Conservation (phyloP, 768 basidiomycete species). For the Boletus rubescentipes region DNA sequence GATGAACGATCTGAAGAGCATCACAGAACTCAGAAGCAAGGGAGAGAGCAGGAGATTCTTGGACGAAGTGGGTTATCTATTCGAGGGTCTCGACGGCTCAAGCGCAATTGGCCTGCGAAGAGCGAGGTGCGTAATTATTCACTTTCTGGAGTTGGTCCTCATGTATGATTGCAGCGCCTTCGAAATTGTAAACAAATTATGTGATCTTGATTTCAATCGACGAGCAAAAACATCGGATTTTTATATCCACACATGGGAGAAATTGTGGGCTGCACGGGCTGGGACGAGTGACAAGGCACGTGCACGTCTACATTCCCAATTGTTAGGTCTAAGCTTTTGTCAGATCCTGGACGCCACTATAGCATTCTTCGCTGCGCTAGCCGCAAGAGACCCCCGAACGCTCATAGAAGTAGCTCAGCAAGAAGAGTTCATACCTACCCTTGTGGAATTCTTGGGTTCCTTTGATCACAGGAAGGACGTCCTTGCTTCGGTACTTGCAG, state of each 20-base stretch:
- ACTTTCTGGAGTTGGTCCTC: not conserved
- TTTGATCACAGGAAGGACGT: conserved; percentile 43
- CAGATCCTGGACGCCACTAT: conserved; percentile 68
- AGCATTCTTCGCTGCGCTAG: conserved; percentile 58
- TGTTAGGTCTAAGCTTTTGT: not conserved
- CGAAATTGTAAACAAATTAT: conserved; percentile 73
- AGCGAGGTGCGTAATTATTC: conserved; percentile 51
- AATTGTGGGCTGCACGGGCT: conserved; percentile 56
- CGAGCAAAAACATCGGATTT: conserved; percentile 80
- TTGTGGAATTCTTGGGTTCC: conserved; percentile 43
- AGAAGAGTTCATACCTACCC: conserved; percentile 37
- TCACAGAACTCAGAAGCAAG: conserved; percentile 76
- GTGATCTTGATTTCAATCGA: conserved; percentile 71
- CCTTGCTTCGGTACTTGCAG: conserved; percentile 42
- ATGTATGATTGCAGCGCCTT: conserved; percentile 51
- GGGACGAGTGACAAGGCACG: conserved; percentile 60
- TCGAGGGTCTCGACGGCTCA: conserved; percentile 68
- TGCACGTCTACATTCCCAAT: conserved; percentile 13
- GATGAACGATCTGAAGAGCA: conserved; percentile 76
- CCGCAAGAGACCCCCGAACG: conserved; percentile 56
- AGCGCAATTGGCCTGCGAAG: conserved; percentile 57
- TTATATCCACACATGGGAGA: conserved; percentile 64
- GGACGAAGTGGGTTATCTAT: conserved; percentile 82
- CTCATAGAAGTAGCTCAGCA: conserved; percentile 52
- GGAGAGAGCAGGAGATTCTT: conserved; percentile 79